A percentile compares a stretch with the other conserved stretches of the same genome.
Conservation (phyloP, 2,329 filamentous ascomycete genomes). For the Aspergillus fructus region DNA sequence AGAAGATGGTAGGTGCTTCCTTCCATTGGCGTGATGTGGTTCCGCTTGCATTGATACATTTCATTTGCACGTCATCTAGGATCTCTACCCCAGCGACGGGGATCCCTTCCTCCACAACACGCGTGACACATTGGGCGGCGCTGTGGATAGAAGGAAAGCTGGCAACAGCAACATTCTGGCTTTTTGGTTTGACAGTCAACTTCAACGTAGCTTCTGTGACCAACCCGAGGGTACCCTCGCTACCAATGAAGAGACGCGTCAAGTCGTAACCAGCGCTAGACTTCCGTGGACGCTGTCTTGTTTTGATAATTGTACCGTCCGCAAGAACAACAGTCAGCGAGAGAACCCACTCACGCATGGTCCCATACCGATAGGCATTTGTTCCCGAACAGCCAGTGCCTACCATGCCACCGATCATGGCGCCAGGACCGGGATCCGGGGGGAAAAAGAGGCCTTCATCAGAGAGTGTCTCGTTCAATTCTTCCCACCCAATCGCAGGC, state of each 20-base stretch:
- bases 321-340: conserved; percentile 84
- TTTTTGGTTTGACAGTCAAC: conserved; percentile 76
- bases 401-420: conserved; percentile 78
- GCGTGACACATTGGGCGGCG: conserved; percentile 76
- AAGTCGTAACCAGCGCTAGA: conserved; percentile 90
- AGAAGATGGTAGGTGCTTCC: conserved; percentile 69
- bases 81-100: conserved; percentile 91
- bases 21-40: conserved; percentile 58
- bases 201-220: conserved; percentile 90
- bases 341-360: conserved; percentile 92
- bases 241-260: conserved; percentile 84
- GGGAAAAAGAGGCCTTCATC: conserved; percentile 83
- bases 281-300: conserved; percentile 81
- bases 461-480: conserved; percentile 73
- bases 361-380: conserved; percentile 89
- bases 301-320: conserved; percentile 88
- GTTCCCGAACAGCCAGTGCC: conserved; percentile 64
- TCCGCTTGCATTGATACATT: conserved; percentile 59
- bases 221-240: conserved; percentile 85
- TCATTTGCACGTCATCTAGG: conserved; percentile 88
- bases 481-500: conserved; percentile 83
- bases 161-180: conserved; percentile 76
- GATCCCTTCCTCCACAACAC: conserved; percentile 76
- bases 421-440: conserved; percentile 85
- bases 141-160: conserved; percentile 64